Evolutionary conservation across 208 protist genomes (phyloP).

Genomic region (Tetramitus jugosus): DNA sequence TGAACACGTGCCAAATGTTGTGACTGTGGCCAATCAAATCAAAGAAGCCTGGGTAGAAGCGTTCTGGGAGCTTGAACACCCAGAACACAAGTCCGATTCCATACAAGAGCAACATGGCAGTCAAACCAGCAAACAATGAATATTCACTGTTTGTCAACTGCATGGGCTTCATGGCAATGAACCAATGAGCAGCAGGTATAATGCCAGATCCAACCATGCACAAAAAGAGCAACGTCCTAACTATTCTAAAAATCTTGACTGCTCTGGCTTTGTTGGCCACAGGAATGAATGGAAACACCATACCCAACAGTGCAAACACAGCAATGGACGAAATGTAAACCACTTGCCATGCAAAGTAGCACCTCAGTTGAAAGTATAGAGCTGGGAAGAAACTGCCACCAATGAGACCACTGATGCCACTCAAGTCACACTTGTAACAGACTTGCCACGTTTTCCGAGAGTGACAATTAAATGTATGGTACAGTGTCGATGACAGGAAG

Average conservation of each 20-base stretch:
- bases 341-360: conserved; percentile 54
- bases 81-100: conserved; percentile 65
- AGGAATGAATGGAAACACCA: conserved; percentile 1
- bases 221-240: conserved; percentile 7
- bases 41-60: conserved; percentile 56
- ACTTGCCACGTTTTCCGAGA: background rate
- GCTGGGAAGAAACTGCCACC: conserved; percentile 67
- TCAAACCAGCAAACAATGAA: conserved; percentile 51
- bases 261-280: background rate
- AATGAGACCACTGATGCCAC: conserved; percentile 65
- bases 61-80: conserved; percentile 59
- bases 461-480: conserved; percentile 1
- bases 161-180: conserved; percentile 52
- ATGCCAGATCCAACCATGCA: background rate
- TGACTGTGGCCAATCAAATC: conserved; percentile 59
- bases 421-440: conserved; percentile 52
- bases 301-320: conserved; percentile 55
- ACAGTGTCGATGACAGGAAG: background rate
- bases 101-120: conserved; percentile 54
- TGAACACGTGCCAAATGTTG: conserved; percentile 67
- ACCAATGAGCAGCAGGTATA: conserved; percentile 37
- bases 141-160: conserved; percentile 66
- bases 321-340: conserved; percentile 60
- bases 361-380: conserved; percentile 62
- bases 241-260: background rate